Evolutionary conservation across 805 yeast genomes (phyloP).

Genomic region (Clavispora phyllophila): DNA sequence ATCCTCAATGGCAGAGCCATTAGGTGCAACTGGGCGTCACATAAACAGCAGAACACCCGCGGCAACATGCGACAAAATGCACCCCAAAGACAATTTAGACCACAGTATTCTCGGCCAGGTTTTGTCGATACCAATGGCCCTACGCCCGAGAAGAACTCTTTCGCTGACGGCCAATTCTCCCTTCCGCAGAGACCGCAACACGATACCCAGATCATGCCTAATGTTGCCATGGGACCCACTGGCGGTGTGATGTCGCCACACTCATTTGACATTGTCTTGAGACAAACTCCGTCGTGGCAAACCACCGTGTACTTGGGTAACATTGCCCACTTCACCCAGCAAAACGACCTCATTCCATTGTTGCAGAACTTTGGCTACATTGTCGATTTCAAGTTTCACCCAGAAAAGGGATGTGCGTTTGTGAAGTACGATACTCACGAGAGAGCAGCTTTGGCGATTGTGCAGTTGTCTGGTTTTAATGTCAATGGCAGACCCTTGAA

Average conservation of each 20-base stretch:
- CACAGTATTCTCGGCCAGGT: neutral
- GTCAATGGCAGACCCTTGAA: conserved; percentile 74
- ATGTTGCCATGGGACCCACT: neutral
- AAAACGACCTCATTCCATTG: conserved; percentile 66
- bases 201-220: neutral
- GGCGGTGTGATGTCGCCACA: conserved; percentile 43
- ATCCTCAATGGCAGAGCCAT: conserved; percentile 69
- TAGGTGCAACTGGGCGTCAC: conserved; percentile 86
- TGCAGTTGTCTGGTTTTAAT: conserved; percentile 65
- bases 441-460: conserved; percentile 82
- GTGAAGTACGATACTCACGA: conserved; percentile 84
- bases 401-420: conserved; percentile 84
- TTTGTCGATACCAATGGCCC: neutral
- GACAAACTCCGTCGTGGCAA: conserved; percentile 79
- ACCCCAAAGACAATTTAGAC: conserved; percentile 4
- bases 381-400: conserved; percentile 72
- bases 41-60: conserved; percentile 39
- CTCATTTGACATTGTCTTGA: conserved; percentile 62
- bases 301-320: conserved; percentile 87
- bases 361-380: conserved; percentile 78
- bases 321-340: conserved; percentile 70
- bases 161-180: neutral
- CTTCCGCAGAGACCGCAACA: conserved; percentile 4
- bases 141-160: neutral
- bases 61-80: conserved; percentile 2